phyloP scores from a whole-genome alignment of 2,329 filamentous ascomycete species.

The Canariomyces notabilis region DNA sequence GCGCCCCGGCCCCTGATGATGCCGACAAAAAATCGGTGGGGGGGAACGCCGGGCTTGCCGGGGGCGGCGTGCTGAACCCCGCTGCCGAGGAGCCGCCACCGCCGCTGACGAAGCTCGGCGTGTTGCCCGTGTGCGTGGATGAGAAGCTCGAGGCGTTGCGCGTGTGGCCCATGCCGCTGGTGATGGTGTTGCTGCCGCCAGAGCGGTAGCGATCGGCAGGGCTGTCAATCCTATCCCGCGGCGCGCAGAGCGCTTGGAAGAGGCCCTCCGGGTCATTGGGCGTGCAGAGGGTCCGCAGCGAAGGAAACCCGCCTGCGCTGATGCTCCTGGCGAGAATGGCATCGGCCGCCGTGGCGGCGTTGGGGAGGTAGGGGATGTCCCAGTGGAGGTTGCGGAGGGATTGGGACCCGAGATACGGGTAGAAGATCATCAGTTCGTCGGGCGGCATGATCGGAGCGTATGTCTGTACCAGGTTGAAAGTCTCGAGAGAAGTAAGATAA shows the following conservation, averaged over 20 bases:
- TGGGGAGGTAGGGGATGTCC: slow-evolving; percentile 51
- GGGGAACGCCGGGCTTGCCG: slow-evolving; percentile 14
- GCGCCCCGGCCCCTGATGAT: no score
- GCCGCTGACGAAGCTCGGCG: slow-evolving; percentile 4
- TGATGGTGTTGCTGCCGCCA: slow-evolving; percentile 8
- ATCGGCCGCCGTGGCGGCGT: slow-evolving; percentile 47
- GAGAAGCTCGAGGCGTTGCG: slow-evolving; percentile 16
- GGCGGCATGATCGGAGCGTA: slow-evolving; percentile 50
- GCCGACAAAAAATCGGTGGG: no score
- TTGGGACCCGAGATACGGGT: slow-evolving; percentile 56
- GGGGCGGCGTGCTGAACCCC: slow-evolving; percentile 2
- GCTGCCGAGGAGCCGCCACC: slow-evolving; percentile 2
- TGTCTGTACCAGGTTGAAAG: slow-evolving; percentile 51
- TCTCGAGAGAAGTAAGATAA: slow-evolving; percentile 44
- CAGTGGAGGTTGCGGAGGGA: slow-evolving; percentile 55
- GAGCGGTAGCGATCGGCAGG: slow-evolving; percentile 44
- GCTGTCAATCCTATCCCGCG: slow-evolving; percentile 50
- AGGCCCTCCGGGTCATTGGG: slow-evolving; percentile 65
- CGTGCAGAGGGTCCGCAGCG: slow-evolving; percentile 53
- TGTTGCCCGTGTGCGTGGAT: slow-evolving; percentile 9
- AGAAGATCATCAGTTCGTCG: slow-evolving; percentile 55
- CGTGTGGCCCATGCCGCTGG: slow-evolving; percentile 12
- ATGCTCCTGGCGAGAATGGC: slow-evolving; percentile 62
- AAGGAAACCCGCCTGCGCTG: slow-evolving; percentile 55
- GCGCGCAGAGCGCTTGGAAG: slow-evolving; percentile 65